Evolutionary conservation across 2,329 filamentous ascomycete genomes (phyloP).

Genomic region (Arthrobotrys sinensis): DNA sequence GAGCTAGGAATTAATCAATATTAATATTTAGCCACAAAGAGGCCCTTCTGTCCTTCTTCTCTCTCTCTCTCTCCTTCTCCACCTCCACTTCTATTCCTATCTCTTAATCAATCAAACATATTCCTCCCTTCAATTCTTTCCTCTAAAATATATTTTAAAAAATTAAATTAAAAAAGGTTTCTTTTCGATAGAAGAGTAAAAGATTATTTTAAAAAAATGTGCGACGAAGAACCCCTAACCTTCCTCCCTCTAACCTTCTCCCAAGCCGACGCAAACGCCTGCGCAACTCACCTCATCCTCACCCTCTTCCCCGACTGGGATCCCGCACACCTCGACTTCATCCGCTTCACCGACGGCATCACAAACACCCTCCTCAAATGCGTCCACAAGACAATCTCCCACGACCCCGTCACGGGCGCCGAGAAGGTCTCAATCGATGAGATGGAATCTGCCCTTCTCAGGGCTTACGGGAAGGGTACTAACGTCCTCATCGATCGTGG

Average conservation of each 20-base stretch:
- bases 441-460: constrained; percentile 85
- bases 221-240: constrained; percentile 60
- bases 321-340: constrained; percentile 81
- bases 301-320: constrained; percentile 88
- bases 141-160: background rate
- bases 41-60: background rate
- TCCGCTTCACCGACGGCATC: constrained; percentile 96
- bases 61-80: background rate
- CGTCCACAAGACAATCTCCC: constrained; percentile 60
- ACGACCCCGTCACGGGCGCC: constrained; percentile 62
- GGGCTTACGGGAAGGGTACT: constrained; percentile 94
- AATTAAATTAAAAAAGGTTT: background rate
- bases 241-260: constrained; percentile 84
- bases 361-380: constrained; percentile 83
- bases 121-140: background rate
- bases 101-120: too few relatives aligned
- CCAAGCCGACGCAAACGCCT: constrained; percentile 81
- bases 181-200: background rate
- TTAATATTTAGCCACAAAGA: constrained; percentile 41
- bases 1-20: constrained; percentile 1
- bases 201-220: constrained; percentile 26
- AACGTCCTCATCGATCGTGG: constrained; percentile 96
- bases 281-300: constrained; percentile 83
- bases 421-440: constrained; percentile 71
- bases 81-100: background rate